phyloP scores from a whole-genome alignment of 495 filamentous ascomycete species.

The Halenospora varia region DNA sequence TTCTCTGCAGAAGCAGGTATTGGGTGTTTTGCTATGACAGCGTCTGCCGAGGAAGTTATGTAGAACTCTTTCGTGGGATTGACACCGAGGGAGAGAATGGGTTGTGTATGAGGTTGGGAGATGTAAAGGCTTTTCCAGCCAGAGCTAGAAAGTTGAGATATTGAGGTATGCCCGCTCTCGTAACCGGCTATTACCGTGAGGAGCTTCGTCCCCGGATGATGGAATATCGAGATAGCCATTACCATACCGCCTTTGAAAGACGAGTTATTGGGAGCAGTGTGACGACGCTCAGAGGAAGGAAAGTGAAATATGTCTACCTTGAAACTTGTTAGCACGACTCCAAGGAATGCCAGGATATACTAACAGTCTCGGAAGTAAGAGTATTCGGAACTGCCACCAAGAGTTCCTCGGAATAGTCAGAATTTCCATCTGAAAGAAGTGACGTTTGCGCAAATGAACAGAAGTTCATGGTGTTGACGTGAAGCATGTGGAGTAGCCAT shows the following conservation, averaged over 20 bases:
- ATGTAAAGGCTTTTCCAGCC: slow-evolving; percentile 63
- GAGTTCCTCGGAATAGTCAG: slow-evolving; percentile 31
- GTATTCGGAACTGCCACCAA: slow-evolving; percentile 76
- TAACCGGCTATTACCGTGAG: slow-evolving; percentile 67
- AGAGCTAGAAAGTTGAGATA: slow-evolving; percentile 25
- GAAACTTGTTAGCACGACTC: background rate
- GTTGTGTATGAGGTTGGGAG: slow-evolving; percentile 70
- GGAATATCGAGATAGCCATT: slow-evolving; percentile 72
- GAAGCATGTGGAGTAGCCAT: slow-evolving; percentile 78
- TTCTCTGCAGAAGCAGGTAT: slow-evolving; percentile 34
- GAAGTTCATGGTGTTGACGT: slow-evolving; percentile 94
- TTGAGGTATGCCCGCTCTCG: slow-evolving; percentile 75
- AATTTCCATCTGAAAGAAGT: background rate
- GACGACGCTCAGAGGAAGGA: slow-evolving; percentile 63
- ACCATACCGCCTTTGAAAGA: slow-evolving; percentile 76
- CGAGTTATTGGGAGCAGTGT: slow-evolving; percentile 57
- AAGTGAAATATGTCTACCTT: slow-evolving; percentile 85
- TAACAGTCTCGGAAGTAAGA: slow-evolving; percentile 66
- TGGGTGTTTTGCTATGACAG: slow-evolving; percentile 35
- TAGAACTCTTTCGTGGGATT: slow-evolving; percentile 47
- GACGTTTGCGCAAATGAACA: slow-evolving; percentile 63
- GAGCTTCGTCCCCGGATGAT: slow-evolving; percentile 23
- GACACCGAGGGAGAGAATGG: slow-evolving; percentile 74
- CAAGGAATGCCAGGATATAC: slow-evolving; percentile 14
- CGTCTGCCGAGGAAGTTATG: slow-evolving; percentile 81